Percentiles rank a stretch among this genome's conserved stretches.
Conservation (phyloP, 352 stramenopile genomes). For the Pythium dissimile region DNA sequence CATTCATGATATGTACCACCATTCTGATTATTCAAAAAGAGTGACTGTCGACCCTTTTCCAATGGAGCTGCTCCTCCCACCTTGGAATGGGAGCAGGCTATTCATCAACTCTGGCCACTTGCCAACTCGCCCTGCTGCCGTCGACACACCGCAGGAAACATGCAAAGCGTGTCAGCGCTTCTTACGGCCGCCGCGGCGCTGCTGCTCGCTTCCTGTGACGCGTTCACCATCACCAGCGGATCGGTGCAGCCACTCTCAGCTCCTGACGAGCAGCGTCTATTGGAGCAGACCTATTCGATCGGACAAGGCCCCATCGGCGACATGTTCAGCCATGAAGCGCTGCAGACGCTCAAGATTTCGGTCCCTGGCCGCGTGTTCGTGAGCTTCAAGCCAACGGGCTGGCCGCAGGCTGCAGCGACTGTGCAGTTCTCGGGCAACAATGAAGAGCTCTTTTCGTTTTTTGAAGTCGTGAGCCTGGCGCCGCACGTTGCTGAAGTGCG, state of each 20-base stretch:
- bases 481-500: slow-evolving; percentile 12
- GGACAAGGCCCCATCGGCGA: slow-evolving; percentile 2
- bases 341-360: slow-evolving; percentile 42
- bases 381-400: slow-evolving; percentile 14
- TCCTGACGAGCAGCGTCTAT: slow-evolving; percentile 1
- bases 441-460: slow-evolving; percentile 14
- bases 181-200: background rate
- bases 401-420: background rate
- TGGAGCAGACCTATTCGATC: slow-evolving; percentile 13
- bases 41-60: too few species aligned
- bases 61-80: too few species aligned
- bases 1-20: background rate
- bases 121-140: background rate
- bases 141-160: background rate
- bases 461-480: slow-evolving; percentile 14
- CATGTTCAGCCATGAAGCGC: slow-evolving; percentile 5
- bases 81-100: too few species aligned
- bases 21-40: background rate
- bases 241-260: background rate
- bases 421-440: slow-evolving; percentile 19
- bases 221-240: slow-evolving; percentile 6
- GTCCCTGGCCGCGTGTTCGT: slow-evolving; percentile 57
- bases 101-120: background rate
- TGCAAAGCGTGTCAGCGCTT: background rate
- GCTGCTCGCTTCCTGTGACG: background rate